Base-by-base conservation (phyloP, 2,329 filamentous ascomycete genomes). In the Cyanodermella asteris region DNA sequence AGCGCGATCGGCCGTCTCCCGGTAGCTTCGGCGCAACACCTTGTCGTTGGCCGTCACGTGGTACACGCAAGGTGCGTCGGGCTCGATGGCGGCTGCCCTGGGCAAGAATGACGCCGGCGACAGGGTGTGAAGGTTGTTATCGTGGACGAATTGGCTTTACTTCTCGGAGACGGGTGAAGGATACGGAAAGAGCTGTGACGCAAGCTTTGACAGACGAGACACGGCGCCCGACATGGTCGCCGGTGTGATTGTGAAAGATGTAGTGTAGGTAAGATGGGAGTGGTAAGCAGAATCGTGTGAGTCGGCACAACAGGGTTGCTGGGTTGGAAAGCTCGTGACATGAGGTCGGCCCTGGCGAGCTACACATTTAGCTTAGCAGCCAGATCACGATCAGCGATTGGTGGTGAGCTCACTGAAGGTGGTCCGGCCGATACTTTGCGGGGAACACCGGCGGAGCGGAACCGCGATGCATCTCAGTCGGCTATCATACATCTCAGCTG, bases 31-130 rank as follows among this genome's bases (percentile, higher is more conserved):
- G 17, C 74, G 65, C 17, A 94, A 52, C 14, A 72, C 55, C 38
- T 69, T 64, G 38, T 69, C 65, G 47, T 87, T 82, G 32, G 72
- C 60, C 0, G 81, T 91, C 27, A 80, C 55, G 49, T 94, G 84
- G 42, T 81, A 72, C 41, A 93, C n/a, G n/a, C n/a, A n/a, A n/a
- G n/a, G n/a, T 39, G 66, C 64, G 41, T 82, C 57, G 5, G 84
- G 84, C 49, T 93, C 84, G 40, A 94, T 87, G 22, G 65, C 59
- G 5, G 82, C 82, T 11, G 84, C 81, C 26, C 84, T 72, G 35
- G 77, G 74, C 13, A 91, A 56, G 45, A 91, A 93, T 47, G 69
- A 72, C 3, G 82, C 91, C 0, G 84, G 84, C 2, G 78, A 82
- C 16, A 94, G 65, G 10, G 72, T 67, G 48, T 84, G 75, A 39